phyloP scores from a whole-genome alignment of 2,329 filamentous ascomycete species.

The Uncinocarpus reesii region DNA sequence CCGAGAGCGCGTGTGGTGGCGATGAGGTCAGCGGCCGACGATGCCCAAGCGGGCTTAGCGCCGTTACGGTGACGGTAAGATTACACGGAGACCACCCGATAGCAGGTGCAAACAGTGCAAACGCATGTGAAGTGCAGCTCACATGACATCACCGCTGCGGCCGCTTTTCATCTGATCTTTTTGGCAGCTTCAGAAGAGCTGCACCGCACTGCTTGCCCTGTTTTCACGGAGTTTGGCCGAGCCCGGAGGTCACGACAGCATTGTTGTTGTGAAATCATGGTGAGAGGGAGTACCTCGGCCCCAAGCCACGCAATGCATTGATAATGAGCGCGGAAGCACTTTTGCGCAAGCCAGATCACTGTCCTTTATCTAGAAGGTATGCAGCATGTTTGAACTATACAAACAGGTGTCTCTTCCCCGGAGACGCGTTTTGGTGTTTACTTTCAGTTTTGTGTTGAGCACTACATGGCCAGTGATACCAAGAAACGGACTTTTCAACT shows the following conservation, averaged over 20 bases:
- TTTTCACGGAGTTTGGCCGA: background rate
- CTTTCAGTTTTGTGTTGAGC: too few species aligned
- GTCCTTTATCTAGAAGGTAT: too few species aligned
- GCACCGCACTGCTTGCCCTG: background rate
- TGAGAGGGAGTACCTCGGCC: too few species aligned
- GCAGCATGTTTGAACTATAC: too few species aligned
- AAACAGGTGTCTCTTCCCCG: too few species aligned
- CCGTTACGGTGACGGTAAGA: background rate
- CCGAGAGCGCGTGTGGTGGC: background rate
- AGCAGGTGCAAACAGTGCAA: slow-evolving; percentile 9
- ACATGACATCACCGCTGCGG: slow-evolving; percentile 10
- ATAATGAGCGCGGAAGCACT: too few species aligned
- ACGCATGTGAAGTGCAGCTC: slow-evolving; percentile 9
- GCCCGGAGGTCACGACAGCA: background rate
- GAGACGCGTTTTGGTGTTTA: too few species aligned
- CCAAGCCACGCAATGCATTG: too few species aligned
- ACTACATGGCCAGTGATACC: too few species aligned
- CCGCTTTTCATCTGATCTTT: background rate
- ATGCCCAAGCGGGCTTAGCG: background rate
- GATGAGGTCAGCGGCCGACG: background rate
- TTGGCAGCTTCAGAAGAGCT: background rate
- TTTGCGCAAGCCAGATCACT: too few species aligned
- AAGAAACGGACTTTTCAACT: too few species aligned
- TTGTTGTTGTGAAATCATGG: background rate
- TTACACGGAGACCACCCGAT: slow-evolving; percentile 6